A percentile compares a stretch with the other conserved stretches of the same genome.
Evolutionary conservation across 306 rosid species (phyloP).

Genomic region (Lathyrus aphaca): DNA sequence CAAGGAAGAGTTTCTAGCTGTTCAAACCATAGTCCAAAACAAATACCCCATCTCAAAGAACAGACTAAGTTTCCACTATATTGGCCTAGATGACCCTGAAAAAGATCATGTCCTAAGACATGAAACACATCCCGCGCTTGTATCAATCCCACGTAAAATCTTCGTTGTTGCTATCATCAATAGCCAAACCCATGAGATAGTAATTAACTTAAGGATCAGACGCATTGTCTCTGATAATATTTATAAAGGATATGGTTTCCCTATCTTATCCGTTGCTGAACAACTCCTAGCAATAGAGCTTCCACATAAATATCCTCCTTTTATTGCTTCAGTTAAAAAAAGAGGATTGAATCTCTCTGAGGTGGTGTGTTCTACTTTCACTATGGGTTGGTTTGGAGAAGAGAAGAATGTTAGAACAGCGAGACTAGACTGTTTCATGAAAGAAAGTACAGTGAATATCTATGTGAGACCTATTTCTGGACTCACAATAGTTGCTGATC

Average conservation of each 20-base stretch:
- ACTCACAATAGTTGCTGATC: slow-evolving; percentile 36
- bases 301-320: slow-evolving; percentile 37
- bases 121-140: background rate
- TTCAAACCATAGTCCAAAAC: slow-evolving; percentile 38
- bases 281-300: slow-evolving; percentile 31
- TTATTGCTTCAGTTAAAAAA: slow-evolving; percentile 37
- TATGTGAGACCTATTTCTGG: slow-evolving; percentile 46
- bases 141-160: slow-evolving; percentile 37
- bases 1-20: slow-evolving; percentile 4
- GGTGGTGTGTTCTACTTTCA: slow-evolving; percentile 41
- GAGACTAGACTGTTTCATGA: slow-evolving; percentile 47
- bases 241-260: slow-evolving; percentile 40
- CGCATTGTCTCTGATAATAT: slow-evolving; percentile 39
- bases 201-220: slow-evolving; percentile 26
- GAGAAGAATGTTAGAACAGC: background rate
- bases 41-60: slow-evolving; percentile 30
- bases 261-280: slow-evolving; percentile 27
- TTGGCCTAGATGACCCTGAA: slow-evolving; percentile 26
- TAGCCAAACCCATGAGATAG: slow-evolving; percentile 33
- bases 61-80: background rate
- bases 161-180: slow-evolving; percentile 29
- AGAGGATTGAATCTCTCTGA: slow-evolving; percentile 50
- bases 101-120: background rate
- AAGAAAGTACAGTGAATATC: slow-evolving; percentile 36
- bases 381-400: slow-evolving; percentile 49